Evolutionary conservation across 805 yeast genomes (phyloP).

Genomic region (Candida suzukii): DNA sequence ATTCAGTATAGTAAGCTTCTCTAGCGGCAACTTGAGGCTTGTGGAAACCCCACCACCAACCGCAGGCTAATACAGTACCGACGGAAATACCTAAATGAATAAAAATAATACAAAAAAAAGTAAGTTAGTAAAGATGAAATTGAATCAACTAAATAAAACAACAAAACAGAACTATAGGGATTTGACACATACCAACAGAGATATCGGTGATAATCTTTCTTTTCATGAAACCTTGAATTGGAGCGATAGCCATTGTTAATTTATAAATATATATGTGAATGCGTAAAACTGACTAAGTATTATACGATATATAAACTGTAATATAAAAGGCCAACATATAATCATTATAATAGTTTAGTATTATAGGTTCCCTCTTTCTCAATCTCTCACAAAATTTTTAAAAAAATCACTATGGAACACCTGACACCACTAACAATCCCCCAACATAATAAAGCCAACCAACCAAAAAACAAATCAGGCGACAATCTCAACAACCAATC

Average conservation of each 20-base stretch:
- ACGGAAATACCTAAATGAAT: slow-evolving; percentile 15
- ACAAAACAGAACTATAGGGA: neutral
- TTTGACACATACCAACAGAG: slow-evolving; percentile 48
- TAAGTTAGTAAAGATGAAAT: neutral
- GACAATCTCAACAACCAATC: no score
- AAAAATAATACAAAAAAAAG: neutral
- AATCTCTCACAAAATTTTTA: no score
- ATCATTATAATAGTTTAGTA: no score
- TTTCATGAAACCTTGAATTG: slow-evolving; percentile 78
- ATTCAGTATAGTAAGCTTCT: slow-evolving; percentile 76
- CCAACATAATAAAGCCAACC: no score
- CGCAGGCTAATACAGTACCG: slow-evolving; percentile 46
- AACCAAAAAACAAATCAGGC: no score
- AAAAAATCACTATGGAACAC: no score
- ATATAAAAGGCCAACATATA: no score
- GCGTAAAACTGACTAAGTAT: neutral
- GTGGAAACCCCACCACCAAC: slow-evolving; percentile 88
- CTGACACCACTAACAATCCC: no score
- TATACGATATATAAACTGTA: no score
- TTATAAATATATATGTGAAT: slow-evolving; percentile 8
- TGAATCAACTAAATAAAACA: neutral
- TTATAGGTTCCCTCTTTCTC: no score
- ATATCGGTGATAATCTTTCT: slow-evolving; percentile 78
- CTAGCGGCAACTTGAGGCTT: slow-evolving; percentile 62
- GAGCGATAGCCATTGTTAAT: slow-evolving; percentile 64